Evolutionary conservation across 106 monocot genomes (phyloP).

Genomic region (Narthecium ossifragum): DNA sequence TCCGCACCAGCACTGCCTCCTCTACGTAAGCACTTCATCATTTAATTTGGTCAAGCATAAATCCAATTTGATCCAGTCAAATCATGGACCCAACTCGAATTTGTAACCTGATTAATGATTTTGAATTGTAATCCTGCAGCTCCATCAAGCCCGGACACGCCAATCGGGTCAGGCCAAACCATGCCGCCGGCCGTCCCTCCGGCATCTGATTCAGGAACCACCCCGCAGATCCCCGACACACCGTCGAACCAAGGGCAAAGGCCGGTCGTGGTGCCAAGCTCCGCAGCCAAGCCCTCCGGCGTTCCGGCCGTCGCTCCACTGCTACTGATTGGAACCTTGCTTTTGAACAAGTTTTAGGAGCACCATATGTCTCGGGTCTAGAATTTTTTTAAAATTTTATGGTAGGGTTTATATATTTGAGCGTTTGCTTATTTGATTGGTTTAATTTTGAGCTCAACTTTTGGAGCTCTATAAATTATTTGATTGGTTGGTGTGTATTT

Average conservation of each 20-base stretch:
- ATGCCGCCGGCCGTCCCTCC: background rate
- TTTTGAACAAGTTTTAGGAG: conserved; percentile 5
- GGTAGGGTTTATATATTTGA: background rate
- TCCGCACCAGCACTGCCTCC: conserved; percentile 41
- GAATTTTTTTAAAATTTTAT: background rate
- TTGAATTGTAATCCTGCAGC: background rate
- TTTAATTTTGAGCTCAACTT: background rate
- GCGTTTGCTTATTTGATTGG: background rate
- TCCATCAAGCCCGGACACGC: background rate
- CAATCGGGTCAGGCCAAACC: conserved; percentile 5
- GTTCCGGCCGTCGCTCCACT: conserved; percentile 1
- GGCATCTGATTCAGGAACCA: background rate
- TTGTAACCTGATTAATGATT: background rate
- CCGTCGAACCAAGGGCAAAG: conserved; percentile 24
- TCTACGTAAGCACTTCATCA: conserved; percentile 17
- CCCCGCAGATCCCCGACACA: conserved; percentile 11
- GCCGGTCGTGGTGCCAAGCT: conserved; percentile 38
- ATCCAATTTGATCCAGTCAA: background rate
- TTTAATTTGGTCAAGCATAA: background rate
- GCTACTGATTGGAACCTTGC: background rate
- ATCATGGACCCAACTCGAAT: background rate
- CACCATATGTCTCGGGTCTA: background rate
- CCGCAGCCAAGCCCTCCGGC: conserved; percentile 22
- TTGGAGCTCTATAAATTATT: background rate
- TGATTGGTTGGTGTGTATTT: background rate